Evolutionary conservation across 164 flowering plant species (phyloP).

Genomic region (Liquidambar formosana): DNA sequence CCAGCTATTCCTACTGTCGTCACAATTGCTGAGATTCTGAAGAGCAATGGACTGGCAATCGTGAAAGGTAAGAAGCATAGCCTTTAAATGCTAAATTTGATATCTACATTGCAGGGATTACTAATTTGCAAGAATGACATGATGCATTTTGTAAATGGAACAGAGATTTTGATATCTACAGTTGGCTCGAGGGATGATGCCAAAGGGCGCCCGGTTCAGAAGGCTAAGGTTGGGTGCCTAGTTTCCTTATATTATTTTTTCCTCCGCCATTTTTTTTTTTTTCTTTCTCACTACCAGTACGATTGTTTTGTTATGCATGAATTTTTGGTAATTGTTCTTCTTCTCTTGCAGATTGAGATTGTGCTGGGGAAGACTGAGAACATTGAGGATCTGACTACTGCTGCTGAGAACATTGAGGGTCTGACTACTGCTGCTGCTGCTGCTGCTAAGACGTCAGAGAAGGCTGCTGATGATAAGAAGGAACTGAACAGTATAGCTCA

Average conservation of each 20-base stretch:
- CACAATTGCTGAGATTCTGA: slow-evolving; percentile 39
- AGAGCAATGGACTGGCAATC: slow-evolving; percentile 30
- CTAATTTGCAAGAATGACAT: background rate
- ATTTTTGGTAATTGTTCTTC: background rate
- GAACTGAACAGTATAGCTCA: background rate
- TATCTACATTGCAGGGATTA: background rate
- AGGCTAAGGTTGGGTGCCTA: slow-evolving; percentile 31
- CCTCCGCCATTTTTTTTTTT: background rate
- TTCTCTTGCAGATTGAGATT: slow-evolving; percentile 32
- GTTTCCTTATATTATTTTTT: background rate
- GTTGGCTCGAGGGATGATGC: slow-evolving; percentile 17
- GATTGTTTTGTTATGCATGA: no score
- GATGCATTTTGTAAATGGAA: slow-evolving; percentile 5
- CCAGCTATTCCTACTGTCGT: slow-evolving; percentile 45
- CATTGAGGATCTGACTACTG: background rate
- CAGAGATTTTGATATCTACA: slow-evolving; percentile 30
- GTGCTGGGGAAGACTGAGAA: slow-evolving; percentile 31
- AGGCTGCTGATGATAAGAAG: slow-evolving; percentile 1
- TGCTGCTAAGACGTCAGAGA: slow-evolving; percentile 1
- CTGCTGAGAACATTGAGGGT: slow-evolving; percentile 13
- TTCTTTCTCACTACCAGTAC: no score
- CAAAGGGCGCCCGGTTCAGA: slow-evolving; percentile 24
- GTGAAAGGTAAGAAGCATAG: slow-evolving; percentile 24
- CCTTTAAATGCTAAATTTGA: background rate
- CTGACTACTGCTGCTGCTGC: no score